Evolutionary conservation across 805 yeast genomes (phyloP), one percentile per base, ranked within the genome.

Genomic region (Metschnikowia dekortorum): DNA sequence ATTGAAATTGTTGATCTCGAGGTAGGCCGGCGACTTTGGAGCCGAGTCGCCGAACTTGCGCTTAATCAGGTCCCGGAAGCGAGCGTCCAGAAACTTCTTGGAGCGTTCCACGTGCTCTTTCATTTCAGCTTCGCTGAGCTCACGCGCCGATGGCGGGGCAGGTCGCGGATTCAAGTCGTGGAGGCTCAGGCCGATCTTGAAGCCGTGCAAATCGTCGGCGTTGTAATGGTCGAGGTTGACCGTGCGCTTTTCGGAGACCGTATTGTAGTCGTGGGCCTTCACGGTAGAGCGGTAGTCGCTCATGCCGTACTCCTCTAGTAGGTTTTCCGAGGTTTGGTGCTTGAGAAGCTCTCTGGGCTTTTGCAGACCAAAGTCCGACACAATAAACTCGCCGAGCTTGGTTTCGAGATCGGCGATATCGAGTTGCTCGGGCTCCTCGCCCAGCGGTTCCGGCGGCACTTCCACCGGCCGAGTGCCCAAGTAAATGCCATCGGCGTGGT

Each of bases 241-340:
- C 4, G 16, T 51, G 48, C 13, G 43, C 54, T 10, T 53, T 42
- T 30, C 55, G 29, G 32, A 54, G 9, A 35, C 51, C 64, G 50
- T 8, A 13, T 66, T 62, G 53, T 67, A 67, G 53, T 70, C 74
- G 33, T 61, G 59, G 18, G 58, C 53, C 33, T 61, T 62, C 1
- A 64, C 61, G 1, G 71, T 64, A 10, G 68, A 64, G 8, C 53
- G 43, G 52, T 69, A 70, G 50, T 63, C 61, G 3, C 55, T 63
- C 13, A 73, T 48, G 1, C 77, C 77, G 53, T 73, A 73, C 46
- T 73, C 77, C 34, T 68, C 69, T 28, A 71, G 55, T 31, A 70
- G 61, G 44, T 69, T 64, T 31, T 64, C 70, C 14, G 67, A 57
- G 44, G 69, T 47, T 44, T 66, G 66, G 35, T 62, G 60, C 10